A percentile compares a stretch with the other conserved stretches of the same genome.
phyloP scores from a whole-genome alignment of 306 rosid species.

The Fragaria iinumae region DNA sequence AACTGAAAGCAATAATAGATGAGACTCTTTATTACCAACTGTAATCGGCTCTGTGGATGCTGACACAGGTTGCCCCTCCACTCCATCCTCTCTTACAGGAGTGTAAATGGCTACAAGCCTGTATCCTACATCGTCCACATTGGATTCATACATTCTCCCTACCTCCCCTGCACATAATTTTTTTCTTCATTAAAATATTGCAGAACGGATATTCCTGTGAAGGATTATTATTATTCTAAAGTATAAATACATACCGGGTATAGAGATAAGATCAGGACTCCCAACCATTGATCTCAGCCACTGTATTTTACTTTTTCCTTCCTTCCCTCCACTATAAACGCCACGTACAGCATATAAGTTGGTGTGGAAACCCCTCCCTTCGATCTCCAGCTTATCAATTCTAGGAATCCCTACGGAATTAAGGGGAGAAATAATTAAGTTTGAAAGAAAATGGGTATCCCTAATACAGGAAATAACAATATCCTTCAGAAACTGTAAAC shows the following conservation, averaged over 20 bases:
- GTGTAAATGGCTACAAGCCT: constrained; percentile 92
- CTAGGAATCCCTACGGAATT: constrained; percentile 70
- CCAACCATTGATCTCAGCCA: constrained; percentile 99
- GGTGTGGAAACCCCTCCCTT: constrained; percentile 97
- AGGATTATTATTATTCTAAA: too few relatives aligned
- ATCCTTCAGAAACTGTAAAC: background rate
- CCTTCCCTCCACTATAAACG: constrained; percentile 89
- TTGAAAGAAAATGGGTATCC: constrained; percentile 11
- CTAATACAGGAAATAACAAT: background rate
- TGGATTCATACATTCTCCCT: constrained; percentile 91
- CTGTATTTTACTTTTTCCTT: constrained; percentile 92
- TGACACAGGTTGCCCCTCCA: constrained; percentile 87
- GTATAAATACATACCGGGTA: constrained; percentile 62
- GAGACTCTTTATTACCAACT: constrained; percentile 61
- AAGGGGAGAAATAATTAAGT: background rate
- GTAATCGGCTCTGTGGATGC: constrained; percentile 94
- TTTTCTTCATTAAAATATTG: constrained; percentile 15
- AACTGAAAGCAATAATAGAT: background rate
- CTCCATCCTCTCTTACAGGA: constrained; percentile 93
- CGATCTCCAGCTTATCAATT: constrained; percentile 92
- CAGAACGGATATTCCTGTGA: constrained; percentile 4
- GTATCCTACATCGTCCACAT: constrained; percentile 95
- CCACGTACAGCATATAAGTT: constrained; percentile 94
- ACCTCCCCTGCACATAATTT: constrained; percentile 69
- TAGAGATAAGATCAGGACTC: constrained; percentile 98